Percentiles rank a stretch among this genome's conserved stretches.
These are phyloP conservation scores for Bodo saltans DNA, from an alignment of 78 protist species.

Conservation along the genomic window DNA sequence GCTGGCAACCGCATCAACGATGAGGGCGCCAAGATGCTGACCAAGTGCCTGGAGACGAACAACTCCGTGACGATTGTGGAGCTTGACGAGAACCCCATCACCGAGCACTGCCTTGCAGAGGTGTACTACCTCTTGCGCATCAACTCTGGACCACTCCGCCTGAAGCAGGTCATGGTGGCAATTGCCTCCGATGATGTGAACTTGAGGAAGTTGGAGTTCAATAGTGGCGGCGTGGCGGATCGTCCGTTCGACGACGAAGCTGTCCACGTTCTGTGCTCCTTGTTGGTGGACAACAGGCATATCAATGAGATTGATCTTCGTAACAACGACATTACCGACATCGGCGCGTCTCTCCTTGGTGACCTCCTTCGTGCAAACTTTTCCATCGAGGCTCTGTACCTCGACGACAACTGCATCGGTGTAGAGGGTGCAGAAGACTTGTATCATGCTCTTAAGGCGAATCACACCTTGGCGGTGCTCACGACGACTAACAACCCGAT, in stretches of 20 bases:
- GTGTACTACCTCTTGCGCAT: constrained; percentile 8
- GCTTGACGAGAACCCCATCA: background rate
- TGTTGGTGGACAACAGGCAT: background rate
- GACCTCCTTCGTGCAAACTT: constrained; percentile 10
- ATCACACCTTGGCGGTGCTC: constrained; percentile 13
- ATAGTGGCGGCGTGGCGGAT: background rate
- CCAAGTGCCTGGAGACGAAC: background rate
- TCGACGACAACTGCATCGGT: background rate
- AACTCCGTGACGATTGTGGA: background rate
- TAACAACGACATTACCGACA: background rate
- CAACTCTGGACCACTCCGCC: background rate
- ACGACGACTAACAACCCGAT: background rate
- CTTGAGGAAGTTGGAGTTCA: background rate
- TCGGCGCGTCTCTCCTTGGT: constrained; percentile 9
- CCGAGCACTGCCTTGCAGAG: background rate
- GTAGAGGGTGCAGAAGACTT: constrained; percentile 6
- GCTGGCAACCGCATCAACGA: constrained; percentile 9
- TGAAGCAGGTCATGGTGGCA: constrained; percentile 7
- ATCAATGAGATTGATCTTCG: background rate
- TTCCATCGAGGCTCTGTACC: background rate
- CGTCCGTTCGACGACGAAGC: constrained; percentile 9
- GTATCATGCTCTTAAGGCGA: background rate
- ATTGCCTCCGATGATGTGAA: background rate
- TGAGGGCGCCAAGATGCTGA: background rate
- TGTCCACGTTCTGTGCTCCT: constrained; percentile 1